Conservation (phyloP, 1,139 yeast species). For the Debaryomyces singareniensis region DNA sequence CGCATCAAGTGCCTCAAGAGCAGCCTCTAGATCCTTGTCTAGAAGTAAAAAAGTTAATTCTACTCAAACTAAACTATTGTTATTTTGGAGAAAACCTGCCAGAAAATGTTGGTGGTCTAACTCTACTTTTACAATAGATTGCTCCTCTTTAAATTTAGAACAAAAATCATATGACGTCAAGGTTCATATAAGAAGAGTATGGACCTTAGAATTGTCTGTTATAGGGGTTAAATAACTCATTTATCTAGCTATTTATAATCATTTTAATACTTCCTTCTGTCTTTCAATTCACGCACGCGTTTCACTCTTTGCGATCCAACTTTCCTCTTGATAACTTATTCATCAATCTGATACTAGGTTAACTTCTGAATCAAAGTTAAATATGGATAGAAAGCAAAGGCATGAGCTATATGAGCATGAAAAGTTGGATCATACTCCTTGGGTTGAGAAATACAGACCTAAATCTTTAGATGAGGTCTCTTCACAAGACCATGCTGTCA, state of each 20-base stretch:
- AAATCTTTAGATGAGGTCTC: constrained; percentile 77
- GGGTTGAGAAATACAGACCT: constrained; percentile 86
- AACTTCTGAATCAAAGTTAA: constrained; percentile 17
- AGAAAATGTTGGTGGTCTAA: constrained; percentile 99
- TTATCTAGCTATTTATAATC: not conserved
- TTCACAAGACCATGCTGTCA: constrained; percentile 87
- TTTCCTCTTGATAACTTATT: not conserved
- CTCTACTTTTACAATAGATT: constrained; percentile 47
- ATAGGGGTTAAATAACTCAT: constrained; percentile 46
- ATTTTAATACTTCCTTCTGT: no score
- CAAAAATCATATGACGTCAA: constrained; percentile 26
- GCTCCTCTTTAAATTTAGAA: constrained; percentile 23
- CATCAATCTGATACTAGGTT: constrained; percentile 2
- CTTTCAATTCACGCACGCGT: no score
- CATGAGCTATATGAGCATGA: constrained; percentile 34
- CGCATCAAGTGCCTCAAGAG: constrained; percentile 38
- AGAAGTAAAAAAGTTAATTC: constrained; percentile 29
- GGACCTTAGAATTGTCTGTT: constrained; percentile 75
- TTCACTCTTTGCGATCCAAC: no score
- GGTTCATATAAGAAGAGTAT: constrained; percentile 72
- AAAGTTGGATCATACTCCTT: constrained; percentile 52
- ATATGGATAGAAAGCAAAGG: constrained; percentile 11
- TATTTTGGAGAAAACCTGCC: constrained; percentile 98
- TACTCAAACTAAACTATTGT: constrained; percentile 62
- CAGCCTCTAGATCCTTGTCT: constrained; percentile 52